Conservation (phyloP, 2,329 filamentous ascomycete genomes). For the Paracoccidioides brasiliensis region DNA sequence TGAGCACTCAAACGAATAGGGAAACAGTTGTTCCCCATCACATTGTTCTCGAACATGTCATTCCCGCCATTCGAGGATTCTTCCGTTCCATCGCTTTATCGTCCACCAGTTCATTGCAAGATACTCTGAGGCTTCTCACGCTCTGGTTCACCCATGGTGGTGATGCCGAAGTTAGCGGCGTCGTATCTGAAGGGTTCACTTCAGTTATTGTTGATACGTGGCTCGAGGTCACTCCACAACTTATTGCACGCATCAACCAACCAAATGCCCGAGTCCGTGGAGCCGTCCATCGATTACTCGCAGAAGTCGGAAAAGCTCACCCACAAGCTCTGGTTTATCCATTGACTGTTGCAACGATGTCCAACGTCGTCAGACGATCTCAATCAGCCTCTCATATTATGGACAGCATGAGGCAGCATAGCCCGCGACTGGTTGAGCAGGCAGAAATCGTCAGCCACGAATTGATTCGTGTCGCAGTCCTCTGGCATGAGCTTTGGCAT, state of each 20-base stretch:
- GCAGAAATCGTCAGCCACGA: constrained; percentile 92
- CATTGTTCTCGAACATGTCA: constrained; percentile 72
- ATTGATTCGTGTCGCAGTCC: constrained; percentile 85
- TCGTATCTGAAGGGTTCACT: constrained; percentile 79
- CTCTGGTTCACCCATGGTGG: constrained; percentile 95
- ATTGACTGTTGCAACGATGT: constrained; percentile 96
- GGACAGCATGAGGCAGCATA: constrained; percentile 96
- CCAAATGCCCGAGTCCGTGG: constrained; percentile 78
- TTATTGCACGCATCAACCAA: constrained; percentile 96
- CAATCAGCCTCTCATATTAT: constrained; percentile 86
- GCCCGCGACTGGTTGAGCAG: constrained; percentile 81
- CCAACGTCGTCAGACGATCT: constrained; percentile 69
- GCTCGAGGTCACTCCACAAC: constrained; percentile 94
- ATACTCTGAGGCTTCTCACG: constrained; percentile 81
- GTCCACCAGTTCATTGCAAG: constrained; percentile 82
- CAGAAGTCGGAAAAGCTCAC: constrained; percentile 85
- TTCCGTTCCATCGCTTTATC: constrained; percentile 94
- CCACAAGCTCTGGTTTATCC: constrained; percentile 95
- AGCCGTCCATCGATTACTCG: constrained; percentile 81
- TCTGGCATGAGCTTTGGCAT: constrained; percentile 99
- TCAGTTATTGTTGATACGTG: constrained; percentile 94
- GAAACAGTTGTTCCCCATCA: constrained; percentile 47
- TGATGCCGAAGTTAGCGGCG: constrained; percentile 71
- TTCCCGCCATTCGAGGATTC: constrained; percentile 90
- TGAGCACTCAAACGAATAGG: constrained; percentile 54